Evolutionary conservation across 306 rosid species (phyloP), one percentile per base, ranked within the genome.

Genomic region (Begonia masoniana): DNA sequence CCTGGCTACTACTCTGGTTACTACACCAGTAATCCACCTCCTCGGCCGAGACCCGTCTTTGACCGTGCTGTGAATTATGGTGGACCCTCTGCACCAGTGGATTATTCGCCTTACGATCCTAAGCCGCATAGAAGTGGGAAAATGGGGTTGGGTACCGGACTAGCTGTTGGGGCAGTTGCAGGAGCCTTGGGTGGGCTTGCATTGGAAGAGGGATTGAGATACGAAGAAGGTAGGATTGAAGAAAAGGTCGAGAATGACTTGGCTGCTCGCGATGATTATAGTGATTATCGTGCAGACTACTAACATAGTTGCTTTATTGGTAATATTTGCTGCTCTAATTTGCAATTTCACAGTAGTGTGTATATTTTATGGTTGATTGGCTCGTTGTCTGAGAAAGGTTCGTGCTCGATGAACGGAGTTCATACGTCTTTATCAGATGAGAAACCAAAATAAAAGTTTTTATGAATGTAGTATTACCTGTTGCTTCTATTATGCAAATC

Each of bases 141-240:
- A 61, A 41, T 81, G 76, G 84, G 86, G 15, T 7, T 73, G 60
- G 88, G 88, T 1, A n/a, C 89, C 2, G 89, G 94, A 51, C 69
- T 83, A 10, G 84, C 87, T 8, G 82, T 74, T 15, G 94, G 89
- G 6, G 96, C 94, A 13, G 84, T 68, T 11, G 80, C 89, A 6
- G 94, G 94, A 49, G 76, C 76, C 8, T 9, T 87, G 51, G 82
- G 89, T 7, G 94, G 84, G 16, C 68, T 87, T 45, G 84, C 89
- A 15, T 50, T 87, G 47, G 89, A 81, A 5, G 96, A 87, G 46
- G 87, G 84, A 35, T 65, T 72, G 65, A 74, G 68, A 58, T 87
- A 74, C 43, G 87, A 87, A 62, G 89, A 83, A 64, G n/a, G n/a
- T n/a, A 80, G 71, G 63, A 59, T 83, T 57, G 64, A 84, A 0